Conservation (phyloP, 371 early-diverging fungal species). For the Mucor piriformis region DNA sequence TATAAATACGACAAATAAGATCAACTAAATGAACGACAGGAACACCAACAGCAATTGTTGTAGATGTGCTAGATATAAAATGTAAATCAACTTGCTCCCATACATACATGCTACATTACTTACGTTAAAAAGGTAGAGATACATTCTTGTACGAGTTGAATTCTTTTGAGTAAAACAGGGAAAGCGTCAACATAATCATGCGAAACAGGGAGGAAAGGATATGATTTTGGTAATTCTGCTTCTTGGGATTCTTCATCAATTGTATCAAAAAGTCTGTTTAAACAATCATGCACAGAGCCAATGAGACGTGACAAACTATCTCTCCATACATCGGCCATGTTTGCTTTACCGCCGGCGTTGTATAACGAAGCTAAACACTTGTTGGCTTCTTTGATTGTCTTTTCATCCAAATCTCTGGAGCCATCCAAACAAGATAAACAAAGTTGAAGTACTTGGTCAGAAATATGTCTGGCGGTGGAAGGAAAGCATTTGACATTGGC, state of each 20-base stretch:
- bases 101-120: too few relatives aligned
- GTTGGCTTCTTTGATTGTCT: slow-evolving; percentile 38
- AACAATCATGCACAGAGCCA: slow-evolving; percentile 53
- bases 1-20: slow-evolving; percentile 51
- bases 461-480: slow-evolving; percentile 55
- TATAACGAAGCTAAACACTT: slow-evolving; percentile 51
- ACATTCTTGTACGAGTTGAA: slow-evolving; percentile 36
- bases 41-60: slow-evolving; percentile 37
- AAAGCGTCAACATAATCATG: slow-evolving; percentile 45
- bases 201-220: slow-evolving; percentile 33
- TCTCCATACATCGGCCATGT: slow-evolving; percentile 54
- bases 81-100: too few relatives aligned
- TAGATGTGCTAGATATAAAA: slow-evolving; percentile 28
- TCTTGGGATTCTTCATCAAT: slow-evolving; percentile 56
- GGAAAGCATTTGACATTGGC: slow-evolving; percentile 56
- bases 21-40: slow-evolving; percentile 48
- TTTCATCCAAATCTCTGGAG: slow-evolving; percentile 32
- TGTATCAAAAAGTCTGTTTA: slow-evolving; percentile 57
- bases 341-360: slow-evolving; percentile 47
- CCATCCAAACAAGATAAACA: slow-evolving; percentile 60
- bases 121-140: slow-evolving; percentile 47
- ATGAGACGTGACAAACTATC: slow-evolving; percentile 44
- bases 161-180: slow-evolving; percentile 41
- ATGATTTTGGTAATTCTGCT: slow-evolving; percentile 21
- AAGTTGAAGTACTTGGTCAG: slow-evolving; percentile 52